Evolutionary conservation across 2,329 filamentous ascomycete genomes (phyloP).

Genomic region (Westerdykella ornata): DNA sequence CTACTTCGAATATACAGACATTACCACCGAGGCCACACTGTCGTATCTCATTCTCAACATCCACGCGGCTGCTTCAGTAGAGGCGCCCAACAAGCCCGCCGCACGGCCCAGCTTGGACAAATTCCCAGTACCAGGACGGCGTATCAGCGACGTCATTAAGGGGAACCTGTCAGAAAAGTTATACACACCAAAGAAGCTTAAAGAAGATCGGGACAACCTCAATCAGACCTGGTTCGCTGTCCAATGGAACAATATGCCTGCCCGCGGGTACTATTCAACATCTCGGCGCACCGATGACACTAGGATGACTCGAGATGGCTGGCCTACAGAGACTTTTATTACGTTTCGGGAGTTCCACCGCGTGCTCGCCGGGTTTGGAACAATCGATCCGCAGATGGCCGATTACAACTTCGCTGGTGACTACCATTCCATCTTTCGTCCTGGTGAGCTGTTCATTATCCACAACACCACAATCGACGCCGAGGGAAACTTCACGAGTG

Average conservation of each 20-base stretch:
- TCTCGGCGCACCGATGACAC: slow-evolving; percentile 31
- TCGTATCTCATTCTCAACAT: slow-evolving; percentile 53
- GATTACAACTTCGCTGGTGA: slow-evolving; percentile 52
- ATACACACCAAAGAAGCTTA: slow-evolving; percentile 49
- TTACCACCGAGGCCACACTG: slow-evolving; percentile 50
- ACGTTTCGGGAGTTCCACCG: slow-evolving; percentile 50
- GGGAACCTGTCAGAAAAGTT: slow-evolving; percentile 45
- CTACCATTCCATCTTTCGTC: slow-evolving; percentile 48
- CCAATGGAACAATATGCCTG: slow-evolving; percentile 39
- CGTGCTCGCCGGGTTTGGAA: slow-evolving; percentile 51
- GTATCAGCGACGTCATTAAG: slow-evolving; percentile 46
- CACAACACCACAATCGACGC: slow-evolving; percentile 28
- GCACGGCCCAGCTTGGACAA: slow-evolving; percentile 35
- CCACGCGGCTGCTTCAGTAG: slow-evolving; percentile 45
- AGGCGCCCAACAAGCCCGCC: slow-evolving; percentile 38
- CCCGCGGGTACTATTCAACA: slow-evolving; percentile 48
- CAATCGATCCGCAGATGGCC: slow-evolving; percentile 51
- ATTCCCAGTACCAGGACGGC: slow-evolving; percentile 42
- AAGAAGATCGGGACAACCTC: slow-evolving; percentile 49
- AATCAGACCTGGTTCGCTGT: slow-evolving; percentile 53
- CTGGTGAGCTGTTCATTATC: slow-evolving; percentile 34
- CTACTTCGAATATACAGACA: slow-evolving; percentile 50
- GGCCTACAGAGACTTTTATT: slow-evolving; percentile 56
- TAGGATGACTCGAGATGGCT: slow-evolving; percentile 51
- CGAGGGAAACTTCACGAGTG: slow-evolving; percentile 41